Percentiles rank a stretch among this genome's conserved stretches.
Conservation (phyloP, 805 yeast genomes). For the Saccharomycopsis javanensis region DNA sequence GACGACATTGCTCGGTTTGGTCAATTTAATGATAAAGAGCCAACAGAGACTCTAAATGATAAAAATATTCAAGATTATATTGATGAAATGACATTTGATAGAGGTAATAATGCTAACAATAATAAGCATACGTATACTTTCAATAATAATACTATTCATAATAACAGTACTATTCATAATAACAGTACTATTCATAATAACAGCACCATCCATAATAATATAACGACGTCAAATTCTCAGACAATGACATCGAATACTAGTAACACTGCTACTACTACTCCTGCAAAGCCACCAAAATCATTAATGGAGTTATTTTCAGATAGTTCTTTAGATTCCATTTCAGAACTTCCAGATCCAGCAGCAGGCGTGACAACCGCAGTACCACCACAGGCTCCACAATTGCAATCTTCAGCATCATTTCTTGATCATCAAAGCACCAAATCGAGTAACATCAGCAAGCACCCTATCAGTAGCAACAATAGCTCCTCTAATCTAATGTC, state of each 20-base stretch:
- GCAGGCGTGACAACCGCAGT: conserved; percentile 18
- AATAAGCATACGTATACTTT: not conserved
- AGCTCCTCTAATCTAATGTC: conserved; percentile 3
- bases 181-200: conserved; percentile 19
- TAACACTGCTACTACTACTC: conserved; percentile 23
- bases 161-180: too few species aligned
- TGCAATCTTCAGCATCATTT: not conserved
- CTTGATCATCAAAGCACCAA: conserved; percentile 3
- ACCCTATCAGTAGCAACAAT: conserved; percentile 40
- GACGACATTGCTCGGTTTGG: conserved; percentile 4
- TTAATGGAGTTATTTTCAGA: conserved; percentile 62
- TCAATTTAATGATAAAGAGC: conserved; percentile 13
- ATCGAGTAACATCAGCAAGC: conserved; percentile 37
- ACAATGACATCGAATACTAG: conserved; percentile 14
- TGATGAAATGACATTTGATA: conserved; percentile 18
- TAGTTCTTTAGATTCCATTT: conserved; percentile 24
- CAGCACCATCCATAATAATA: not conserved
- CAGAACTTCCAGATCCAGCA: conserved; percentile 18
- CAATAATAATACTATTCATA: conserved; percentile 21
- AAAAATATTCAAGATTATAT: not conserved
- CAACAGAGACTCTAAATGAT: conserved; percentile 11
- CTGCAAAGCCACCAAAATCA: conserved; percentile 60
- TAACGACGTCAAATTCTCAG: conserved; percentile 2
- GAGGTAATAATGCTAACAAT: conserved; percentile 27
- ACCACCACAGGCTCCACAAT: not conserved